Conservation (phyloP, 1,284 basidiomycete species). For the Peniophora sp. region DNA sequence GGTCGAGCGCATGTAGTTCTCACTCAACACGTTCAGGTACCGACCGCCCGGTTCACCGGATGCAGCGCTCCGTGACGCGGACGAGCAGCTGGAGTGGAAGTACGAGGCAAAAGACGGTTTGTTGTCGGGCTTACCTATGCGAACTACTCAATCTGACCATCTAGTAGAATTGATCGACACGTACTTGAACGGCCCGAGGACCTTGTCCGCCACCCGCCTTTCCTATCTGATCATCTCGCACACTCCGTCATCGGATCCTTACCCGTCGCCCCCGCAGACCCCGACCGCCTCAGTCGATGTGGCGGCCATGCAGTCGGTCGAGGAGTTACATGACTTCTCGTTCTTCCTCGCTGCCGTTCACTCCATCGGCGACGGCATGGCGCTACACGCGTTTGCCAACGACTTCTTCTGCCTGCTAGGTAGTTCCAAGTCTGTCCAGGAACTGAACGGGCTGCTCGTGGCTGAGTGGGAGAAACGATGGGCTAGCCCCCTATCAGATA, state of each 20-base stretch:
- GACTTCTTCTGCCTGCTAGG: conserved; percentile 62
- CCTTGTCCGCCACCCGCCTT: conserved; percentile 60
- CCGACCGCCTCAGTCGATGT: conserved; percentile 14
- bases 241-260: conserved; percentile 11
- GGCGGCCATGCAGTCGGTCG: conserved; percentile 1
- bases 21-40: conserved; percentile 30
- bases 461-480: conserved; percentile 37
- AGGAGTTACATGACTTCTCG: conserved; percentile 31
- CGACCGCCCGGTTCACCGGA: conserved; percentile 32
- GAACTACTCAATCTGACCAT: not conserved
- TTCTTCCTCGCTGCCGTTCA: conserved; percentile 45
- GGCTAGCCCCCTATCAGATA: not conserved
- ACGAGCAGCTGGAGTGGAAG: conserved; percentile 41
- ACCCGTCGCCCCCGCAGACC: conserved; percentile 30
- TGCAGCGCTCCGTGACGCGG: conserved; percentile 41
- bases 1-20: not conserved
- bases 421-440: conserved; percentile 27
- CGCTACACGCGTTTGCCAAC: conserved; percentile 66
- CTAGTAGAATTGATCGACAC: conserved; percentile 48
- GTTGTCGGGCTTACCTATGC: not conserved
- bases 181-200: conserved; percentile 70
- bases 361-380: conserved; percentile 75
- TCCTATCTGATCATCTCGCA: conserved; percentile 63
- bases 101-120: conserved; percentile 46
- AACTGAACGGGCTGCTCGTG: conserved; percentile 34